Evolutionary conservation across 202 grass and related monocot species (phyloP), one percentile per base, ranked within the genome.

Genomic region (Alloteropsis angusta): DNA sequence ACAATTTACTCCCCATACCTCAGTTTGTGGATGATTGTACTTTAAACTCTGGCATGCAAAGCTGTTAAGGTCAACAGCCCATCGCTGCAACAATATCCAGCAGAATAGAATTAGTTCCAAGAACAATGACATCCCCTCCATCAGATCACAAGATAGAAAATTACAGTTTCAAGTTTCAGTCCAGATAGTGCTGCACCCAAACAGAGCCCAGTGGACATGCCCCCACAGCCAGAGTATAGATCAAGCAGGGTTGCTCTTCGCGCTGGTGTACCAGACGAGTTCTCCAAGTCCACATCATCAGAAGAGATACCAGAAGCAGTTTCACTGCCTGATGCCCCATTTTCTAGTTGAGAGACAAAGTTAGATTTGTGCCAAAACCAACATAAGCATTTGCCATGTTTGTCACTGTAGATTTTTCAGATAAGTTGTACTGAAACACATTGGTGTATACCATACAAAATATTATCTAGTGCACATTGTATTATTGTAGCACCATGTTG

Each of bases 151-250:
- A 59, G 23, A 8, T 10, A 68, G 8, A 69, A 36, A 22, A 39
- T 58, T 87, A 97, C 94, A 6, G 94, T 97, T 58, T 92, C 82
- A 18, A 97, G 77, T 52, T 80, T 83, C 7, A 88, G 28, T 10
- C 91, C 89, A 37, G 87, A 78, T 19, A 90, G 80, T 17, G 74
- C 74, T 15, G 83, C 76, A 73, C 94, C 94, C 68, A 92, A 79
- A 43, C 94, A 97, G 50, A 97, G 38, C 1, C 91, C 91, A 1
- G 87, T 97, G 28, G 94, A 94, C 94, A 97, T 94, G 42, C 88
- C 91, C 5, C 94, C 91, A 35, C 89, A 94, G 11, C 94, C 91
- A 23, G 94, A 97, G 82, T 94, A 97, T n/a, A 97, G 80, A 44
- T 92, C 94, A 4, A 97, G 85, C 19, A 97, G 89, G 12, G 82